Evolutionary conservation across 225 moss, liverwort and hornwort species (phyloP).

Genomic region (Pleurozium schreberi): DNA sequence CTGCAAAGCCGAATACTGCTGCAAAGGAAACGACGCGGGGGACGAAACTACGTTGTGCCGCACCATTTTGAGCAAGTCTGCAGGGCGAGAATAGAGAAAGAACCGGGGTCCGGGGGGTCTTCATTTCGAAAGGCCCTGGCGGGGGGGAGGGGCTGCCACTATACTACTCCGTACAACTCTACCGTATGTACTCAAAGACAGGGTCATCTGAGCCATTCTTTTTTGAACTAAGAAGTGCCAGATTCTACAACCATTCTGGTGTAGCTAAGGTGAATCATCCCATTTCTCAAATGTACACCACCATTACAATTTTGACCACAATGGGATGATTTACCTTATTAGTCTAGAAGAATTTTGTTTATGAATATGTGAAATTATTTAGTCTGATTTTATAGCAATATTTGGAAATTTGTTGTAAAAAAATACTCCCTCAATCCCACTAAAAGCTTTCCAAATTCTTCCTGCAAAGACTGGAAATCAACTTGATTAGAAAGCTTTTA

Average conservation of each 20-base stretch:
- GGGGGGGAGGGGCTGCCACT: background rate
- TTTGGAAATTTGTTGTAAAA: background rate
- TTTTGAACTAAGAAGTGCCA: no score
- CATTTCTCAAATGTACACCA: no score
- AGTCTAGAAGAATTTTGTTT: no score
- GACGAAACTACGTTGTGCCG: background rate
- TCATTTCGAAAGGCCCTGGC: background rate
- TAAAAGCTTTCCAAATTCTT: no score
- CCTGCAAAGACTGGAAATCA: no score
- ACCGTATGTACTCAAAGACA: background rate
- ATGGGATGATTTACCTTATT: no score
- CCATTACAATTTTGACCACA: no score
- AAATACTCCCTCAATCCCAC: no score
- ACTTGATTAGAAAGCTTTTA: no score
- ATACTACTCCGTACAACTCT: background rate
- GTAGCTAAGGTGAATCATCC: no score
- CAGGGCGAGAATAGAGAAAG: background rate
- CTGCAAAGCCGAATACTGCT: no score
- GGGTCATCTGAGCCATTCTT: background rate
- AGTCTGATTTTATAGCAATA: background rate
- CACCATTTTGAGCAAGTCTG: background rate
- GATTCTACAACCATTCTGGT: background rate
- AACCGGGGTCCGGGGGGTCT: background rate
- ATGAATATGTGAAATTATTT: no score
- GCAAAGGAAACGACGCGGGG: background rate